Conservation (phyloP, 371 early-diverging fungal genomes). For the Mycotypha africana region DNA sequence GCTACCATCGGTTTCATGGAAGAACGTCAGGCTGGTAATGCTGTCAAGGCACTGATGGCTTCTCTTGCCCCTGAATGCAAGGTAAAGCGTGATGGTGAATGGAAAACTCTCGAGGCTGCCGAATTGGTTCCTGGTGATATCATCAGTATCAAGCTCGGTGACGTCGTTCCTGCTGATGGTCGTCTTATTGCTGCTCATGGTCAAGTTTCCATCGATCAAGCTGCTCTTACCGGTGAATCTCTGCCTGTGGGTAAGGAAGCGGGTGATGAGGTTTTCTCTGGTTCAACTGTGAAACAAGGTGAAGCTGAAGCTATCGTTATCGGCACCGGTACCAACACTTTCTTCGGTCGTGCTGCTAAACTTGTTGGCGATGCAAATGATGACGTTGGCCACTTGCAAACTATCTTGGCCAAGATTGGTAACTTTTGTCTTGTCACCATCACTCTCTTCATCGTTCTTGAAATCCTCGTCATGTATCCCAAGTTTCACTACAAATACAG, state of each 20-base stretch:
- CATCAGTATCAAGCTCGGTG: slow-evolving; percentile 70
- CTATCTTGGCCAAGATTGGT: slow-evolving; percentile 87
- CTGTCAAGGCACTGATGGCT: slow-evolving; percentile 78
- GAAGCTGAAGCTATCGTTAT: slow-evolving; percentile 87
- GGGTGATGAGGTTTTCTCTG: slow-evolving; percentile 71
- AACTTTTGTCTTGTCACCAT: slow-evolving; percentile 78
- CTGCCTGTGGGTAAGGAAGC: slow-evolving; percentile 68
- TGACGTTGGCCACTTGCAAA: slow-evolving; percentile 88
- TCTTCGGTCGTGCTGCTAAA: slow-evolving; percentile 88
- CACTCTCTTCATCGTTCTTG: slow-evolving; percentile 67
- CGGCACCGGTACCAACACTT: slow-evolving; percentile 82
- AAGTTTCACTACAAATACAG: slow-evolving; percentile 68
- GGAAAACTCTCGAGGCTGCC: slow-evolving; percentile 52
- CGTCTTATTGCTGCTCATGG: slow-evolving; percentile 54
- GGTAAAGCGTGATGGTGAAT: slow-evolving; percentile 58
- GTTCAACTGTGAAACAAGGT: slow-evolving; percentile 89
- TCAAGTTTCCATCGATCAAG: slow-evolving; percentile 65
- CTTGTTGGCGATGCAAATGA: slow-evolving; percentile 75
- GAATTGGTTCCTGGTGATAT: slow-evolving; percentile 74
- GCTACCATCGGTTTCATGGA: slow-evolving; percentile 84
- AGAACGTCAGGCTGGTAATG: slow-evolving; percentile 78
- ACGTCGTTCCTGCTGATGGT: slow-evolving; percentile 79
- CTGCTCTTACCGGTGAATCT: slow-evolving; percentile 85
- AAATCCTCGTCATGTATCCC: slow-evolving; percentile 80
- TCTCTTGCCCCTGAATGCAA: slow-evolving; percentile 73